Evolutionary conservation across 805 yeast genomes (phyloP), one percentile per base, ranked within the genome.

Genomic region (Geotrichum ghanense): DNA sequence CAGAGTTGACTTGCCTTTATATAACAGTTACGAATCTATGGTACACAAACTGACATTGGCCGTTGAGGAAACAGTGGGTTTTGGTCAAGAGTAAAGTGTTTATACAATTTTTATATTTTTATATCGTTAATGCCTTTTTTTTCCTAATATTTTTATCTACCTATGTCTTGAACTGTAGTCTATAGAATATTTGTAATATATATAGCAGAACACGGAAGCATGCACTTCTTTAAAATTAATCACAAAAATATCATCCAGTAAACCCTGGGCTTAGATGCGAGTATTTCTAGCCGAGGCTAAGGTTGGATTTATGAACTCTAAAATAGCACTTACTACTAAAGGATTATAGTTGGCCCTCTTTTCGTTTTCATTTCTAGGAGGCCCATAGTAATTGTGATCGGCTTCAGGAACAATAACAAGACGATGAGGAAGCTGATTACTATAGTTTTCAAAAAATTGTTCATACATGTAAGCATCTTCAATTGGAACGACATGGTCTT

Each of bases 11-110:
- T 74, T 92, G 60, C 99, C 99, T 37, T 95, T 94, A 48, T 92
- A 92, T 66, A 75, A 74, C 49, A 89, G 83, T 61, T 85, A 76
- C 63, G 95, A 83, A 45, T 73, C 84, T 45, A 68, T 92, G 73
- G 86, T 79, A 60, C 92, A 87, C 67, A 92, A 92, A 66, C 75
- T 92, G 58, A 83, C 95, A 27, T 74, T 90, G 64, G 99, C 99
- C 24, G 97, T 92, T 35, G 99, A 92, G 66, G 97, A 92, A 69
- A 92, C 99, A 14, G 92, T 92, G 63, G 99, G 99, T 43, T 92
- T 92, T 63, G 98, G 98, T 50, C 97, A 92, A 70, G 98, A 92
- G 73, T 90, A 70, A 56, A 31, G 27, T 24, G n/a, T n/a, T n/a
- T n/a, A n/a, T n/a, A n/a, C n/a, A n/a, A n/a, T n/a, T n/a, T n/a